Base-by-base conservation (phyloP, 495 filamentous ascomycete genomes). In the Hypoxylon cercidicola region DNA sequence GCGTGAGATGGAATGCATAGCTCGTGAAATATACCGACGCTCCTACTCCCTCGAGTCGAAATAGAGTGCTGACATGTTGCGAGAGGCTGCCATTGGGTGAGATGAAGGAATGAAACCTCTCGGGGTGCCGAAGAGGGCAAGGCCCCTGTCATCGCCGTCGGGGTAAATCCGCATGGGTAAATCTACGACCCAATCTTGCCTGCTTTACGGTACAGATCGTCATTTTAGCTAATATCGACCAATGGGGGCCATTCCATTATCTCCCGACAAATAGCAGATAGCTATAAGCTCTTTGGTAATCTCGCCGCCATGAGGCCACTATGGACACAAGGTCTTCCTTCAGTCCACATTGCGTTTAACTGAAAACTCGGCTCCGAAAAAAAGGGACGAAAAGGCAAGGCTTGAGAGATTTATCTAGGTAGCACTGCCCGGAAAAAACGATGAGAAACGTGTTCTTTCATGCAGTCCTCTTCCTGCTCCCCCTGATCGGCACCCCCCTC, bases 151-250 rank as follows among this genome's bases (percentile, higher is more conserved):
- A 39, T 55, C 56, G 41, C 47, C 50, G n/a, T 39, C 40, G n/a
- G 58, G 58, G 12, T 62, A 62, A 67, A 49, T 58, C 51, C n/a
- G 46, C 11, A 28, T 20, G 63, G 56, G 47, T 66, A 57, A 56
- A 56, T 66, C 55, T 51, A 25, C 62, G 21, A 44, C 37, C 49
- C 50, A 60, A 41, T 34, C 23, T 37, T 37, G 20, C 20, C 25
- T 46, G 32, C 23, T 55, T 20, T 30, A 39, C 16, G 48, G 54
- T 48, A 44, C 47, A 46, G 45, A 43, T 28, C 19, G 40, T 45
- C 20, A 34, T 39, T 18, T 28, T 58, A 41, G 21, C 54, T 58
- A 55, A 60, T 60, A 55, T 60, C 21, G 20, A 37, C 41, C 12
- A 46, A 25, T 51, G 62, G 56, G 37, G 50, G 9, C 28, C 28